Conservation (phyloP, 2,329 filamentous ascomycete species). For the Nothophoma quercina region DNA sequence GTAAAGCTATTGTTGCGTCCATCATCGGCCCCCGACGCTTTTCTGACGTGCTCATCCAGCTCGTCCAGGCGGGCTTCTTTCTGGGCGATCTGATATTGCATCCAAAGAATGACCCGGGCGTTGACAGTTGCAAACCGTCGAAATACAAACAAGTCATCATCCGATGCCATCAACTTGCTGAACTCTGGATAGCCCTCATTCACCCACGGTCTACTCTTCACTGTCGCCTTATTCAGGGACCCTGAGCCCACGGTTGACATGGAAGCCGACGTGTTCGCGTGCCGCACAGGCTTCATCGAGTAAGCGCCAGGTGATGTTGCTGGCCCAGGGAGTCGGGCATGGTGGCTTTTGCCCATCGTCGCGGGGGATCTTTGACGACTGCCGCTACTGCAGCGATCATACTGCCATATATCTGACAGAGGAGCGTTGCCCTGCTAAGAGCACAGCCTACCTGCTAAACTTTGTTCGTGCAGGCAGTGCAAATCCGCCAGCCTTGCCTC, state of each 20-base stretch:
- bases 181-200: conserved; percentile 36
- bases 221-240: neutral
- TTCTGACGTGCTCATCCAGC: conserved; percentile 14
- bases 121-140: conserved; percentile 38
- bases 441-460: no score
- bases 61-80: conserved; percentile 22
- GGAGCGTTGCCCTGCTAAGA: no score
- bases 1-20: conserved; percentile 23
- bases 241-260: neutral
- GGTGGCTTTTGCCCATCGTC: neutral
- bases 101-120: conserved; percentile 29
- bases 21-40: neutral
- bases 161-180: conserved; percentile 39
- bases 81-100: conserved; percentile 31
- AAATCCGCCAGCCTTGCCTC: neutral
- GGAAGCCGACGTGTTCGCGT: neutral
- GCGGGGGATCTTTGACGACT: no score
- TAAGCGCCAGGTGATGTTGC: neutral
- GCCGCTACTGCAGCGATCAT: no score
- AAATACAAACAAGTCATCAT: conserved; percentile 42
- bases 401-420: no score
- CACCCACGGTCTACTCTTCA: conserved; percentile 27
- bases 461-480: no score
- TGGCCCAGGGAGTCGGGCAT: conserved; percentile 1
- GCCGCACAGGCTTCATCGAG: neutral